Evolutionary conservation across 208 protist species (phyloP).

Genomic region (Phytomonas francai): DNA sequence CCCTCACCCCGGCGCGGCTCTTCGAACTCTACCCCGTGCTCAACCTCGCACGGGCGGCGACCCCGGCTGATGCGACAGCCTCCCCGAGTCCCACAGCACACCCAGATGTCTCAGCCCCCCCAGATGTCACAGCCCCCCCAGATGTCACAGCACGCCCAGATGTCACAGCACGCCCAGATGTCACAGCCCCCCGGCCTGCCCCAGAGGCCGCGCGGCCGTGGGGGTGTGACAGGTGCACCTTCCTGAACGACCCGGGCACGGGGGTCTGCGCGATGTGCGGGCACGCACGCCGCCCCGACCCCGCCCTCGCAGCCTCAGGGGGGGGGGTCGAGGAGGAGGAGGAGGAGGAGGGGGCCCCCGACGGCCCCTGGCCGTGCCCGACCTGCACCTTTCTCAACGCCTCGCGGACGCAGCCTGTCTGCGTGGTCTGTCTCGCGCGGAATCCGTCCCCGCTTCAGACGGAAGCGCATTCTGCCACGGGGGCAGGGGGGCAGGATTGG

Average conservation of each 20-base stretch:
- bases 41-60: too few species aligned
- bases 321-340: slow-evolving; percentile 9
- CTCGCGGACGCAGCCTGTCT: slow-evolving; percentile 24
- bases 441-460: slow-evolving; percentile 33
- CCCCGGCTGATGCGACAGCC: too few species aligned
- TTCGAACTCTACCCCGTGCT: not conserved
- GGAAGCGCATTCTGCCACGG: not conserved
- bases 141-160: too few species aligned
- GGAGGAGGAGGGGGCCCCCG: slow-evolving; percentile 20
- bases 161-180: too few species aligned
- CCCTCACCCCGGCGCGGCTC: not conserved
- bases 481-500: not conserved
- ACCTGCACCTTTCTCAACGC: slow-evolving; percentile 63
- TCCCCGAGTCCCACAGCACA: too few species aligned
- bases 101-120: too few species aligned
- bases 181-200: too few species aligned
- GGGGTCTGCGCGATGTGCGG: slow-evolving; percentile 31
- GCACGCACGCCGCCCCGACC: not conserved
- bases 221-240: slow-evolving; percentile 43
- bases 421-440: slow-evolving; percentile 34
- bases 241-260: slow-evolving; percentile 23
- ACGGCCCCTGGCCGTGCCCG: slow-evolving; percentile 44
- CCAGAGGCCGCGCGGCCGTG: too few species aligned
- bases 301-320: not conserved
- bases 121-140: too few species aligned